Conservation (phyloP, 495 filamentous ascomycete species). For the Cenococcum geophilum region DNA sequence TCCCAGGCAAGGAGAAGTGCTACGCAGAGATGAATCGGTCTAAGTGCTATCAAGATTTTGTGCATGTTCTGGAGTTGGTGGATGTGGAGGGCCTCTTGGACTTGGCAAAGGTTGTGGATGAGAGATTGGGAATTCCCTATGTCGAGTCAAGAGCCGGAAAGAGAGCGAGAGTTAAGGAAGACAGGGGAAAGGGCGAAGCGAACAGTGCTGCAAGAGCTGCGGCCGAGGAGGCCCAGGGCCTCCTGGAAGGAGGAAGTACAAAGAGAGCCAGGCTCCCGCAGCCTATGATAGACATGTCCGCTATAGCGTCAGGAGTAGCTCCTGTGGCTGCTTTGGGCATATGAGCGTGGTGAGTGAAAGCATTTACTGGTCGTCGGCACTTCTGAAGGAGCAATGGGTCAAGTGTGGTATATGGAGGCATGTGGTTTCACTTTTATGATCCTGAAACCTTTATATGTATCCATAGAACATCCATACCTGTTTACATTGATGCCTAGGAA, state of each 20-base stretch:
- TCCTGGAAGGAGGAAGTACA: background rate
- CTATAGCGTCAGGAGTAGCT: background rate
- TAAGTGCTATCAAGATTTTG: constrained; percentile 61
- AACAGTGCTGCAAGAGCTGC: background rate
- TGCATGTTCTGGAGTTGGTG: constrained; percentile 55
- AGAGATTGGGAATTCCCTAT: constrained; percentile 51
- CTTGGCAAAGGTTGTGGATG: constrained; percentile 56
- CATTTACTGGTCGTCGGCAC: background rate
- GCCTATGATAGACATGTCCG: background rate
- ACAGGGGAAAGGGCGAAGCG: background rate
- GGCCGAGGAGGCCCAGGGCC: background rate
- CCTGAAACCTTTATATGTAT: no score
- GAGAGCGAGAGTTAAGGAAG: constrained; percentile 46
- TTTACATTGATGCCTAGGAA: no score
- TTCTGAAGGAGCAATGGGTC: no score
- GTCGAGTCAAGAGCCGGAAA: constrained; percentile 47
- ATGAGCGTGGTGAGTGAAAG: background rate
- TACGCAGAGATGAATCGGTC: constrained; percentile 50
- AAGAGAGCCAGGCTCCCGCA: constrained; percentile 1
- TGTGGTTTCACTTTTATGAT: no score
- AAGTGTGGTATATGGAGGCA: no score
- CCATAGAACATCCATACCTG: no score
- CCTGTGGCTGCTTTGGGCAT: background rate
- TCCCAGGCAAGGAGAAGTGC: constrained; percentile 66
- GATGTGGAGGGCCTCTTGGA: constrained; percentile 50